Evolutionary conservation across 2,329 filamentous ascomycete species (phyloP).

Genomic region (Nigrograna mackinnonii): DNA sequence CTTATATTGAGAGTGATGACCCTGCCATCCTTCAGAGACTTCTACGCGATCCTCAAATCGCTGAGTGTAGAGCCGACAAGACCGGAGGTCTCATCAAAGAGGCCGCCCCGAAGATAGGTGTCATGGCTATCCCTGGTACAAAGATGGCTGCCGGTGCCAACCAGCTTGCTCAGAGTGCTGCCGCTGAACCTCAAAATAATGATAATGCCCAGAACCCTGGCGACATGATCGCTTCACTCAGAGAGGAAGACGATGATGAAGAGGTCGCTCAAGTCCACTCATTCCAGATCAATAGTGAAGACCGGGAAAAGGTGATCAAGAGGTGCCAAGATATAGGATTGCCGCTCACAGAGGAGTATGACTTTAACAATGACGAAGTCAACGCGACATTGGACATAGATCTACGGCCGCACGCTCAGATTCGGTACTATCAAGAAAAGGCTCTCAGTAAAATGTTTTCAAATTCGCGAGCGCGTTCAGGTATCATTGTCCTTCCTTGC

Average conservation of each 20-base stretch:
- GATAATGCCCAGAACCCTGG: conserved; percentile 37
- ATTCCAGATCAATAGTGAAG: conserved; percentile 83
- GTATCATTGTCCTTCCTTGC: conserved; percentile 95
- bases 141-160: conserved; percentile 88
- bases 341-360: conserved; percentile 93
- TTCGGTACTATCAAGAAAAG: conserved; percentile 95
- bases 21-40: conserved; percentile 82
- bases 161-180: conserved; percentile 56
- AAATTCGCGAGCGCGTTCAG: conserved; percentile 94
- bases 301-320: conserved; percentile 85
- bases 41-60: conserved; percentile 83
- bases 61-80: conserved; percentile 75
- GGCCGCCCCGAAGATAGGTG: conserved; percentile 82
- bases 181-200: conserved; percentile 22
- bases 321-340: conserved; percentile 84
- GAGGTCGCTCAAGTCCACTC: conserved; percentile 86
- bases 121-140: conserved; percentile 90
- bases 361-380: conserved; percentile 87
- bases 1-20: conserved; percentile 91
- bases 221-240: conserved; percentile 70
- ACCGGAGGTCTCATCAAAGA: conserved; percentile 75
- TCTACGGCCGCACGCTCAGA: conserved; percentile 83
- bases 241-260: conserved; percentile 78
- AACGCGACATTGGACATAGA: conserved; percentile 96
- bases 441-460: conserved; percentile 99